Evolutionary conservation across 1,284 basidiomycete species (phyloP).

Genomic region (Rhodotorula sp.): DNA sequence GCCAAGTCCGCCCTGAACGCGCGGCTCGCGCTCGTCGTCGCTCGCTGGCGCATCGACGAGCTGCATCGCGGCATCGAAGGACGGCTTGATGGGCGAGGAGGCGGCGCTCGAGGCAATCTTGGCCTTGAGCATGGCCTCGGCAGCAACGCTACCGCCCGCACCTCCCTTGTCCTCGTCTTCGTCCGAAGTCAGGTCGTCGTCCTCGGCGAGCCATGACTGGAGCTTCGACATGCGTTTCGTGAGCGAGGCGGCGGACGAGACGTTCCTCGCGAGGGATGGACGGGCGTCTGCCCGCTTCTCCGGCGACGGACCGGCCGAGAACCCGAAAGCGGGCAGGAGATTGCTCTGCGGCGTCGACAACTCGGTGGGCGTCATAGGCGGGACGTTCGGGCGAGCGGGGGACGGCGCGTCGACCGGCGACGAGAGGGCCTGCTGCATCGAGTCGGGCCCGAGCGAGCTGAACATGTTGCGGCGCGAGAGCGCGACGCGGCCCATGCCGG

Average conservation of each 20-base stretch:
- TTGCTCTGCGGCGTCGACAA: not conserved
- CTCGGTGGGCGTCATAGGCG: not conserved
- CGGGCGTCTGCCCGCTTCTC: not conserved
- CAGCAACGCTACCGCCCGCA: not conserved
- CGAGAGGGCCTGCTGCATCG: not conserved
- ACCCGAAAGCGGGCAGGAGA: conserved; percentile 15
- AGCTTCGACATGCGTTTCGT: conserved; percentile 13
- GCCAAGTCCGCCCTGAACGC: conserved; percentile 16
- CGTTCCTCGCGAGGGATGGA: too few species aligned
- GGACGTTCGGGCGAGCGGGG: not conserved
- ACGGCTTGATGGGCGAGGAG: not conserved
- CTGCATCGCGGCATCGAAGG: not conserved
- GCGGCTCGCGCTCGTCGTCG: conserved; percentile 2
- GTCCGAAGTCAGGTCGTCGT: conserved; percentile 19
- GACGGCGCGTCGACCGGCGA: not conserved
- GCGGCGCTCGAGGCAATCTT: not conserved
- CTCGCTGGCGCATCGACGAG: conserved; percentile 4
- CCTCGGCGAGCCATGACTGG: conserved; percentile 36
- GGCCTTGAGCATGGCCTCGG: conserved; percentile 3
- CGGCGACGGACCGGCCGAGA: not conserved
- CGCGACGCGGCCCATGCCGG: conserved; percentile 43
- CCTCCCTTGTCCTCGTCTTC: conserved; percentile 17
- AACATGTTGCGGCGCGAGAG: conserved; percentile 29
- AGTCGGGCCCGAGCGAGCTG: conserved; percentile 13
- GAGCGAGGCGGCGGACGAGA: not conserved